Evolutionary conservation across 139 green algal species (phyloP).

Genomic region (Coelastrella sp.): DNA sequence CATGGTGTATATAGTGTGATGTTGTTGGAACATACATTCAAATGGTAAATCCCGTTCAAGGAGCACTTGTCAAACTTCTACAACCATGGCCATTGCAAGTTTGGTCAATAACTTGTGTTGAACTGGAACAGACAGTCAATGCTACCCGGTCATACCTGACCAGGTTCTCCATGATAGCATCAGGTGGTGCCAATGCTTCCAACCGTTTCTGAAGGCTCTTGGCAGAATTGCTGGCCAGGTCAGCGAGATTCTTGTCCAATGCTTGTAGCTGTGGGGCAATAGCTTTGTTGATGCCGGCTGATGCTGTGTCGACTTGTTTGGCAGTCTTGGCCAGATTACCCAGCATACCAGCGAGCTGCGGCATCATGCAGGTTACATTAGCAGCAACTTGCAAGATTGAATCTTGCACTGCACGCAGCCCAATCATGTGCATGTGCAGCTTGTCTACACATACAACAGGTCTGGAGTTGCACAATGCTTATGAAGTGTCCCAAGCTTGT

Average conservation of each 20-base stretch:
- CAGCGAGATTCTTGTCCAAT: constrained; percentile 14
- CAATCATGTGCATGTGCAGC: not conserved
- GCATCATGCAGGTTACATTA: not conserved
- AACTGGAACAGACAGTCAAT: too few species aligned
- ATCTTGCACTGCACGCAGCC: not conserved
- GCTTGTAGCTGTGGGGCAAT: not conserved
- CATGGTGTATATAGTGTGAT: too few species aligned
- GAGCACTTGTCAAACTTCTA: too few species aligned
- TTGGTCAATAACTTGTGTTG: too few species aligned
- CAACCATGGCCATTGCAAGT: too few species aligned
- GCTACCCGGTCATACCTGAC: not conserved
- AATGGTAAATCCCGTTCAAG: too few species aligned
- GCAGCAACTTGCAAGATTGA: not conserved
- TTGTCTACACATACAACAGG: not conserved
- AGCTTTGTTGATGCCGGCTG: not conserved
- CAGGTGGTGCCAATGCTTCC: not conserved
- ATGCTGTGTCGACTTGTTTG: not conserved
- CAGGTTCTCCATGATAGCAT: not conserved
- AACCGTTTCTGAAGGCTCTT: not conserved
- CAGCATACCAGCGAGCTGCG: constrained; percentile 25
- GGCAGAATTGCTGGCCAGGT: not conserved
- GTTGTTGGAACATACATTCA: too few species aligned
- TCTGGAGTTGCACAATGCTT: too few species aligned
- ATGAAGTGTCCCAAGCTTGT: too few species aligned
- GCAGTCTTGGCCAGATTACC: not conserved